These are phyloP conservation scores for Papiliotrema fonsecae DNA, from an alignment of 1,284 basidiomycete species.

Conservation along the genomic window DNA sequence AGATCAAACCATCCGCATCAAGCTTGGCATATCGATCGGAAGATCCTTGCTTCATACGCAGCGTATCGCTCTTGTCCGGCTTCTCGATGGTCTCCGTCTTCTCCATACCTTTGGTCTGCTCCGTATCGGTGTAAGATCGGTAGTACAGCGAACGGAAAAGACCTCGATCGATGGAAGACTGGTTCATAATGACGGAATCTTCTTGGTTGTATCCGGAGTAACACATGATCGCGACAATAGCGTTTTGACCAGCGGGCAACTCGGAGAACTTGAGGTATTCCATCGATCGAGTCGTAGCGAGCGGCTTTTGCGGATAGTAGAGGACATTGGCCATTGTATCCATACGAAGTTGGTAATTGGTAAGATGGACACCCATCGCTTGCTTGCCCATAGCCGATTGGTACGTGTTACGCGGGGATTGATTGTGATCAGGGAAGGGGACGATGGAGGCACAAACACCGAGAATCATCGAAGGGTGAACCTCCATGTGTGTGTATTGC, in stretches of 20 bases:
- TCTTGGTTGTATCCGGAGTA: constrained; percentile 99
- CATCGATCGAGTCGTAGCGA: constrained; percentile 98
- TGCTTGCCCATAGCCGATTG: constrained; percentile 99
- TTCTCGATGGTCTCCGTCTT: constrained; percentile 96
- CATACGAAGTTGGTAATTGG: constrained; percentile 96
- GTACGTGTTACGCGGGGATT: constrained; percentile 99
- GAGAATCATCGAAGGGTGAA: constrained; percentile 98
- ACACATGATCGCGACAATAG: constrained; percentile 95
- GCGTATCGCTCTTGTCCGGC: constrained; percentile 84
- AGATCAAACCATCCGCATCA: constrained; percentile 91
- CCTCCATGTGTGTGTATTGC: constrained; percentile 98
- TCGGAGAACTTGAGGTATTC: constrained; percentile 97
- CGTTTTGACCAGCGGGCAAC: constrained; percentile 95
- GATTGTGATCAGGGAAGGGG: constrained; percentile 99
- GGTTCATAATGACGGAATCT: constrained; percentile 99
- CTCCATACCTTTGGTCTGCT: constrained; percentile 93
- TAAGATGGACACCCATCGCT: constrained; percentile 97
- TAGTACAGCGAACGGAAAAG: constrained; percentile 99
- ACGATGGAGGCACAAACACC: constrained; percentile 98
- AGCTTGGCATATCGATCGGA: constrained; percentile 80
- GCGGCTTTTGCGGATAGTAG: constrained; percentile 97
- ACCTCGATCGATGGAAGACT: constrained; percentile 95
- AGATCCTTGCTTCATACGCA: constrained; percentile 95
- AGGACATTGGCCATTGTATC: constrained; percentile 98
- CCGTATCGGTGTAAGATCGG: constrained; percentile 94